phyloP scores from a whole-genome alignment of 2,329 filamentous ascomycete species.

The Paracorniculantispora psalliotae region DNA sequence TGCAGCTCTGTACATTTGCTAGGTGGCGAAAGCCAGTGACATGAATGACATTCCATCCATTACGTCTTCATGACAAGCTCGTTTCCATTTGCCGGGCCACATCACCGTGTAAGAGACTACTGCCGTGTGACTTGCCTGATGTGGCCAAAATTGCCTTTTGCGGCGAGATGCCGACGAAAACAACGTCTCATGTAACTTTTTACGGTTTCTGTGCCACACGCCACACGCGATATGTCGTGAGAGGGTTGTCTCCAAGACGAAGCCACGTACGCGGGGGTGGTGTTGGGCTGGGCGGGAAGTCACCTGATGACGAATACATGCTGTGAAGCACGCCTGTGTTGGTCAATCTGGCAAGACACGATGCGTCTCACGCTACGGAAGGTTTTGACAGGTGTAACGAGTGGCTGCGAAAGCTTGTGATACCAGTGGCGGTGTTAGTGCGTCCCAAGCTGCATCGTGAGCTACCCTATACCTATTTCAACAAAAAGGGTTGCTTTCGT shows the following conservation, averaged over 20 bases:
- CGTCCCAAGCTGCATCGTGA: not conserved
- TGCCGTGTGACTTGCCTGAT: not conserved
- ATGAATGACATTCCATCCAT: not conserved
- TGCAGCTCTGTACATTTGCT: not conserved
- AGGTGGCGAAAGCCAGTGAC: not conserved
- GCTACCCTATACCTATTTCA: not conserved
- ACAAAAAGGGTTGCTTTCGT: not conserved
- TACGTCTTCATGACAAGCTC: not conserved
- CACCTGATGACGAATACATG: not conserved
- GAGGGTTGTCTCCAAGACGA: not conserved
- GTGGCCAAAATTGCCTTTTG: not conserved
- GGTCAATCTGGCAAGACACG: not conserved
- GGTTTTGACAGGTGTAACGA: conserved; percentile 1
- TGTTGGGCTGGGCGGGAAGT: not conserved
- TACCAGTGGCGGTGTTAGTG: not conserved
- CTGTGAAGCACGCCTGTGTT: not conserved
- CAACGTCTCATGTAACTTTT: not conserved
- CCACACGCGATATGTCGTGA: not conserved
- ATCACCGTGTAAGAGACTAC: not conserved
- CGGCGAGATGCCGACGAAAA: not conserved
- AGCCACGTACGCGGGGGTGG: not conserved
- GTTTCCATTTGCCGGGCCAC: not conserved
- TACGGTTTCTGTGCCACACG: not conserved
- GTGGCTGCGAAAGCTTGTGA: not conserved
- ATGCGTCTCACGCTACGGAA: not conserved